These are phyloP conservation scores for Botrytis aclada DNA, from an alignment of 2,329 filamentous ascomycete species.

Conservation along the genomic window DNA sequence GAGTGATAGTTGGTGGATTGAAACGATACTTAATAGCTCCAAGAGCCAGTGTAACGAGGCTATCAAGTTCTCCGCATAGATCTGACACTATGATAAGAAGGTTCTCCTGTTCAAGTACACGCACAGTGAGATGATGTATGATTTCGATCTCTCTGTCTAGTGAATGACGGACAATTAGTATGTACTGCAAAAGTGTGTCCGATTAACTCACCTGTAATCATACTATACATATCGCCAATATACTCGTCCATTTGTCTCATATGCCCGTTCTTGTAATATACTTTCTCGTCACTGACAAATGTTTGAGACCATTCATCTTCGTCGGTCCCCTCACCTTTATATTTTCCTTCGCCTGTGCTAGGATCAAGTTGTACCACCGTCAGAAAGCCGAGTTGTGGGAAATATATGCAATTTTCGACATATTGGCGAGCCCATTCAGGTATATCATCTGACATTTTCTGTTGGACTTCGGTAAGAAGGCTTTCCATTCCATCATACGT, in stretches of 20 bases:
- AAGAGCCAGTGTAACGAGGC: conserved; percentile 73
- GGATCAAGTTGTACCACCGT: conserved; percentile 67
- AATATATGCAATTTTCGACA: conserved; percentile 76
- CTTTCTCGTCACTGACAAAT: conserved; percentile 67
- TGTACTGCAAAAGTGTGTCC: neutral
- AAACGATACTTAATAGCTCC: conserved; percentile 75
- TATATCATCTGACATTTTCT: conserved; percentile 59
- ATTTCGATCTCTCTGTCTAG: conserved; percentile 86
- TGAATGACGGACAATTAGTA: neutral
- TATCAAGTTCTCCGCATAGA: conserved; percentile 82
- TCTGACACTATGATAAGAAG: conserved; percentile 69
- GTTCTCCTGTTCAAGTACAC: conserved; percentile 65
- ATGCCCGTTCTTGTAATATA: conserved; percentile 82
- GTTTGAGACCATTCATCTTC: conserved; percentile 71
- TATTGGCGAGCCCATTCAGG: conserved; percentile 55
- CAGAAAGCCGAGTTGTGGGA: conserved; percentile 88
- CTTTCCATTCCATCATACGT: conserved; percentile 74
- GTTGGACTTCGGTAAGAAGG: conserved; percentile 66
- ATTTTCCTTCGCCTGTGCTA: conserved; percentile 56
- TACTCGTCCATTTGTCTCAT: conserved; percentile 79
- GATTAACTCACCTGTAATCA: conserved; percentile 65
- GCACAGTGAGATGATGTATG: conserved; percentile 70
- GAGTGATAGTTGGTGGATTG: conserved; percentile 64
- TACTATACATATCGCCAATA: conserved; percentile 80
- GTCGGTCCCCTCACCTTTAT: conserved; percentile 55